Base-by-base conservation (phyloP, 805 yeast species). In the Grigorovia yakushimaensis region DNA sequence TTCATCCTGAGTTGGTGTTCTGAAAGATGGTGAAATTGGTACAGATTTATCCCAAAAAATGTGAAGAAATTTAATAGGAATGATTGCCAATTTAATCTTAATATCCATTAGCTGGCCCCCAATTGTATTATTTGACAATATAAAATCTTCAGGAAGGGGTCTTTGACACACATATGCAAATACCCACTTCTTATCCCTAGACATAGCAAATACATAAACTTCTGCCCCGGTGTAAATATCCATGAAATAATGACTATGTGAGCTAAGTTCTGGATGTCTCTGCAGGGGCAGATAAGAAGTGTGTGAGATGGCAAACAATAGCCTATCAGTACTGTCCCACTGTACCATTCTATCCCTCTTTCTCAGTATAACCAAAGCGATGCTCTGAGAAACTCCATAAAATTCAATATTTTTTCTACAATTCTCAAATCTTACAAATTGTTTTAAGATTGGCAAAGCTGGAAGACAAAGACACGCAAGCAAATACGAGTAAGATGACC, bases 201-300 rank as follows among this genome's bases (percentile, higher is more conserved):
- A 75, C 70, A 43, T 74, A 68, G 87, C 95, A 59, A 86, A 84
- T 18, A 85, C 68, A 61, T 76, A 84, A 30, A 84, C 79, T 52
- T 82, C 86, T 63, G 86, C 94, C 35, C 95, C 95, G 19, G 82
- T 81, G 57, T 78, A 82, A 42, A 82, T 62, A 60, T 82, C 77
- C 49, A 68, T 69, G 63, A 72, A 74, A 51, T 70, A 67, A 27
- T 61, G 61, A 3, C 48, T 50, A 27, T 66, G 61, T 18, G 59
- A 49, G 24, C 58, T 62, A 53, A 68, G 52, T 24, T 59, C 58
- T 3, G 72, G 71, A 45, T 61, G 59, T 47, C 57, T 61, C 39
- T 70, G 71, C 42, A 71, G 57, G 2, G 81, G 80, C n/a, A 70
- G 51, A 59, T 73, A 76, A 1, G 78, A 66, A 49, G 63, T 64